Evolutionary conservation across 345 rosid species (phyloP), one percentile per base, ranked within the genome.

Genomic region (Raphanus sativus): DNA sequence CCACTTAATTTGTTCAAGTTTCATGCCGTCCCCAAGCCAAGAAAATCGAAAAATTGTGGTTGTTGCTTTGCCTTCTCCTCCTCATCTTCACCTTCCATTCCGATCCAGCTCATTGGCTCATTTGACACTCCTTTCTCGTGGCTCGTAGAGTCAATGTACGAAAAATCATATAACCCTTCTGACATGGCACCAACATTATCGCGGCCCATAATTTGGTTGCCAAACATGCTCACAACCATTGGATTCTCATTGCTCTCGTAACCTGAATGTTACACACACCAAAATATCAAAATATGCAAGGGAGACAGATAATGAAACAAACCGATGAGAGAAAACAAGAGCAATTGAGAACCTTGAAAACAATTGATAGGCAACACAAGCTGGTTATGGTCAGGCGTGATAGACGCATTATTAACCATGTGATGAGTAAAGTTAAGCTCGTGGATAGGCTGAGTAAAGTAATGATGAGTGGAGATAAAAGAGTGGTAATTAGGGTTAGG

Each of bases 11-110:
- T 52, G 54, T 66, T 65, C 17, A 74, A 62, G 42, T 59, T 62
- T 74, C 58, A 80, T 15, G 30, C 38, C 2, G 77, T 67, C 56
- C 83, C 83, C 36, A 81, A 62, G n/a, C 83, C 83, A 76, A 81
- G 83, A 72, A 81, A 81, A 76, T 81, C 83, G 67, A 81, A 75
- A 66, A 76, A 76, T 36, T 70, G 70, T 11, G 80, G 77, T 52
- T 71, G 77, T 60, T 76, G 60, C 48, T 65, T 75, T 12, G 67
- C 56, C 54, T 59, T 67, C 6, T 70, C 54, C 54, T 60, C 63
- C 9, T 69, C 76, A 63, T 69, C 62, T 69, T 40, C 75, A 26
- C 2, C 60, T 52, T 56, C 69, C 73, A 62, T 34, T 60, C 68
- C 76, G 0, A 24, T 59, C 80, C 65, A 76, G n/a, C 67, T 50